These are phyloP conservation scores for Pseudognaphalium luteoalbum DNA, from an alignment of 129 eudicot species.

Conservation along the genomic window DNA sequence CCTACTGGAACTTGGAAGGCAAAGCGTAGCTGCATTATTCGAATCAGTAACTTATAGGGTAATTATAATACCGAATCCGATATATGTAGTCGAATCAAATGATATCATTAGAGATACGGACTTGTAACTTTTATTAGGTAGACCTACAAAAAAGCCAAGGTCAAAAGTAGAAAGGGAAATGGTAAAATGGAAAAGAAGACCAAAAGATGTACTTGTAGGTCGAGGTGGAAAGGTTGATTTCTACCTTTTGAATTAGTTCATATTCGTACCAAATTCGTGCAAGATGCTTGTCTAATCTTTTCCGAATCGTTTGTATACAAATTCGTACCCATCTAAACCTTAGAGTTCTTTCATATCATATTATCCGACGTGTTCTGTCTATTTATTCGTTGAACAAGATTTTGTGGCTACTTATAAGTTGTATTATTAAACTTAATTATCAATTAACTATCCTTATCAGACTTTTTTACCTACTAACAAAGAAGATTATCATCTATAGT, in stretches of 20 bases:
- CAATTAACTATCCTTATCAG: too few relatives aligned
- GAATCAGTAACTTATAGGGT: neutral
- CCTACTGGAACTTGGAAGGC: too few relatives aligned
- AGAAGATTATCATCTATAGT: neutral
- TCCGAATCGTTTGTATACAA: neutral
- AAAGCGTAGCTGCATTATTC: neutral
- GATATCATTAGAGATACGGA: neutral
- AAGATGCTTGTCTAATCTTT: neutral
- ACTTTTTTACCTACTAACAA: neutral
- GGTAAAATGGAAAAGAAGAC: slow-evolving; percentile 25
- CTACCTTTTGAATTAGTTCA: slow-evolving; percentile 10
- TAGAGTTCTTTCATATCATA: neutral
- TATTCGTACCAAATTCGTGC: neutral
- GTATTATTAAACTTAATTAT: too few relatives aligned
- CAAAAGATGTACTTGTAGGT: slow-evolving; percentile 41
- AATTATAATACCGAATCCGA: too few relatives aligned
- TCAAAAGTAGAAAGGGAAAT: slow-evolving; percentile 26
- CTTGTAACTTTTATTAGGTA: neutral
- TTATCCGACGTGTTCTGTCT: neutral
- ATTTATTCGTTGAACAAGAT: neutral
- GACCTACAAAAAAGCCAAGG: slow-evolving; percentile 25
- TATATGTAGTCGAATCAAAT: slow-evolving; percentile 6
- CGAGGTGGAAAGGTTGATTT: slow-evolving; percentile 36
- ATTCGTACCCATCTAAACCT: neutral
- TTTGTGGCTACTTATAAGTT: neutral